Evolutionary conservation across 768 basidiomycete genomes (phyloP).

Genomic region (Auriculariales sp.): DNA sequence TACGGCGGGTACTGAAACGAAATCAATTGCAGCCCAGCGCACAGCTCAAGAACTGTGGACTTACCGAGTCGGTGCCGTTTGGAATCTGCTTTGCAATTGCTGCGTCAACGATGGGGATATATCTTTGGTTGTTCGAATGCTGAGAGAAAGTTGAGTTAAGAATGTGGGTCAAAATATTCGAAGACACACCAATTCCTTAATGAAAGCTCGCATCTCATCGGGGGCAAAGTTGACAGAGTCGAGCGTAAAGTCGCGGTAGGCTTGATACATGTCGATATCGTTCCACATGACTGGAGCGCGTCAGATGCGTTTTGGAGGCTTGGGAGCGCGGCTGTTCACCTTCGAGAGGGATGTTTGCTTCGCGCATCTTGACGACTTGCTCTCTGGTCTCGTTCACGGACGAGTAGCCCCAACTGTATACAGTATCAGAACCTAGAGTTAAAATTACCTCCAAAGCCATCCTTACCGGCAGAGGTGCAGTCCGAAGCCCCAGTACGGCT

Average conservation of each 20-base stretch:
- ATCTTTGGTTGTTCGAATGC: constrained; percentile 34
- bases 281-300: constrained; percentile 53
- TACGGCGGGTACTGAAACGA: constrained; percentile 48
- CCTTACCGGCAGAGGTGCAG: constrained; percentile 36
- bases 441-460: neutral
- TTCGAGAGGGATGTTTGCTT: constrained; percentile 66
- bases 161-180: neutral
- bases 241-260: constrained; percentile 51
- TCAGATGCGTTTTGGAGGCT: neutral
- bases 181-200: constrained; percentile 34
- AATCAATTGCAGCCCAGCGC: constrained; percentile 4
- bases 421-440: constrained; percentile 7
- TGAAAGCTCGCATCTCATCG: constrained; percentile 38
- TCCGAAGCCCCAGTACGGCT: constrained; percentile 64
- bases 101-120: constrained; percentile 59
- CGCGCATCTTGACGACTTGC: constrained; percentile 43
- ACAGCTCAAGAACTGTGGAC: constrained; percentile 12
- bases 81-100: constrained; percentile 38
- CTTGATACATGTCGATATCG: constrained; percentile 61
- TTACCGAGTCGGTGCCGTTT: constrained; percentile 49
- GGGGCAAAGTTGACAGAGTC: constrained; percentile 50
- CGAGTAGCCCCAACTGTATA: constrained; percentile 35
- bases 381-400: constrained; percentile 41
- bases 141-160: constrained; percentile 7
- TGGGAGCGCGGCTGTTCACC: constrained; percentile 20